These are phyloP conservation scores for Curvularia eragrostidis DNA, from an alignment of 2,329 filamentous ascomycete genomes.

Conservation along the genomic window DNA sequence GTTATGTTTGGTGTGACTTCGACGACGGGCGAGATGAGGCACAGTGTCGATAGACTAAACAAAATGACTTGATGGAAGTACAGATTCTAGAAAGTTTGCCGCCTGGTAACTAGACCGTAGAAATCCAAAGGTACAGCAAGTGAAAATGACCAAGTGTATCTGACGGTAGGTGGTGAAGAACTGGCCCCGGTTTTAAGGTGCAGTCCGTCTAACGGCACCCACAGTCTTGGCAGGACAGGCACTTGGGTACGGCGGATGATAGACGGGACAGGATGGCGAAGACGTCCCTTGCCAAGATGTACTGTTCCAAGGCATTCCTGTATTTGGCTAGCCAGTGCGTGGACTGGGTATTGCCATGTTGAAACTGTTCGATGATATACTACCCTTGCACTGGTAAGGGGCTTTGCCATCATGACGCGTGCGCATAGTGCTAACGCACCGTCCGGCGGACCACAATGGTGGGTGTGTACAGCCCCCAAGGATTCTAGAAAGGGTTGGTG, in stretches of 20 bases:
- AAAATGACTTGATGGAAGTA: background rate
- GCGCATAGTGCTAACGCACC: conserved; percentile 26
- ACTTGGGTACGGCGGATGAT: conserved; percentile 11
- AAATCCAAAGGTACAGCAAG: background rate
- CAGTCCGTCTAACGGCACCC: conserved; percentile 10
- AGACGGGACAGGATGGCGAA: conserved; percentile 12
- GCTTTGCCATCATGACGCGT: conserved; percentile 30
- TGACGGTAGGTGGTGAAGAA: conserved; percentile 9
- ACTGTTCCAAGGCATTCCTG: conserved; percentile 17
- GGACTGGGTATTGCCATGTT: conserved; percentile 22
- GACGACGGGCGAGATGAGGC: background rate
- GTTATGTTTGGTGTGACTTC: background rate
- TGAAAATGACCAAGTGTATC: conserved; percentile 2
- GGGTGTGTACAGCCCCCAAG: conserved; percentile 25
- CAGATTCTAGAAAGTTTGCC: background rate
- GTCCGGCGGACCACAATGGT: conserved; percentile 26
- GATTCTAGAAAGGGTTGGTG: conserved; percentile 22
- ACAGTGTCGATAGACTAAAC: background rate
- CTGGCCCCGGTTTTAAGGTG: conserved; percentile 13
- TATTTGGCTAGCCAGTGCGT: conserved; percentile 20
- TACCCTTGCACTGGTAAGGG: conserved; percentile 33
- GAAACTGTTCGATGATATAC: conserved; percentile 20
- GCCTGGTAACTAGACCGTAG: background rate
- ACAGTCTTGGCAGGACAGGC: conserved; percentile 15
- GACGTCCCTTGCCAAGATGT: conserved; percentile 14